A percentile compares a stretch with the other conserved stretches of the same genome.
Evolutionary conservation across 2,329 filamentous ascomycete genomes (phyloP).

Genomic region (Acephala macrosclerotiorum): DNA sequence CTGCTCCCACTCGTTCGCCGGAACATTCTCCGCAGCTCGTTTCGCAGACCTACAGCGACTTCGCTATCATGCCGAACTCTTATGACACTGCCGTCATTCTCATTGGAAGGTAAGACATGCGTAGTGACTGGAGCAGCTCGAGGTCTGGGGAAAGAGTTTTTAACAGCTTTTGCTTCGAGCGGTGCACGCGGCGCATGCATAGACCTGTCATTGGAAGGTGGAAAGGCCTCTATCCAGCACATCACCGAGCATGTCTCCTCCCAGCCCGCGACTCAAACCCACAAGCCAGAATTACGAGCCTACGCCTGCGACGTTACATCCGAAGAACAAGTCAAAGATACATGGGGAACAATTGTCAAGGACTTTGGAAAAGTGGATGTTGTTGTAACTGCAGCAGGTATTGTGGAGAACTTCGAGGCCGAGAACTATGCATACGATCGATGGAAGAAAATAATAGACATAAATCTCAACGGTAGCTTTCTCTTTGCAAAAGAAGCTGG

Average conservation of each 20-base stretch:
- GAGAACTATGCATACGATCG: constrained; percentile 45
- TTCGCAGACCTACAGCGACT: background rate
- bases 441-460: constrained; percentile 47
- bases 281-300: constrained; percentile 43
- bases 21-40: constrained; percentile 2
- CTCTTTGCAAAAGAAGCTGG: constrained; percentile 47
- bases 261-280: constrained; percentile 30
- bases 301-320: constrained; percentile 50
- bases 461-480: constrained; percentile 48
- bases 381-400: constrained; percentile 50
- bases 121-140: constrained; percentile 59
- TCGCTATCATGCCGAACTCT: constrained; percentile 23
- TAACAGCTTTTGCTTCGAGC: constrained; percentile 46
- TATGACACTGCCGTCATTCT: constrained; percentile 47
- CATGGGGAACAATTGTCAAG: constrained; percentile 47
- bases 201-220: constrained; percentile 30
- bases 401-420: constrained; percentile 45
- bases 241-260: constrained; percentile 41
- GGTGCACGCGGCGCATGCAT: constrained; percentile 38
- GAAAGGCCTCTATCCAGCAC: constrained; percentile 40
- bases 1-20: constrained; percentile 12
- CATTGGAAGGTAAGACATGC: constrained; percentile 52
- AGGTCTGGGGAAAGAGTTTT: constrained; percentile 58
- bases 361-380: constrained; percentile 48
- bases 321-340: constrained; percentile 47